A percentile compares a stretch with the other conserved stretches of the same genome.
Conservation (phyloP, 768 basidiomycete genomes). For the Mycena leptocephala region DNA sequence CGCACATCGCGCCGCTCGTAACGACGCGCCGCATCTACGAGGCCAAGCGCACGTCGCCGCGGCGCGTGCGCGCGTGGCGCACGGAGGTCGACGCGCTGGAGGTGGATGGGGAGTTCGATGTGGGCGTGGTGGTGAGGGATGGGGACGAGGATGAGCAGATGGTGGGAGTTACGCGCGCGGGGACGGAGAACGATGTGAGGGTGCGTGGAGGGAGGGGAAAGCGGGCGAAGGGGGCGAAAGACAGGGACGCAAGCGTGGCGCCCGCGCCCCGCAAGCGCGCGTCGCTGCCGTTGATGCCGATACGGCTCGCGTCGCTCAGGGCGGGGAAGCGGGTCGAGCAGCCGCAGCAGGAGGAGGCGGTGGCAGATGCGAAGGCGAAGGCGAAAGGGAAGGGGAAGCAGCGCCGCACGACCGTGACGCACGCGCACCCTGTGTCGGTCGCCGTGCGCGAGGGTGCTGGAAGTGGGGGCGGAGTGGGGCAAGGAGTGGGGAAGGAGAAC, state of each 20-base stretch:
- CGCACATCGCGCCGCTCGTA: slow-evolving; percentile 15
- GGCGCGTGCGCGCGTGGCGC: slow-evolving; percentile 15
- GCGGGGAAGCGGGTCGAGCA: not conserved
- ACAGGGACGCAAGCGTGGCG: not conserved
- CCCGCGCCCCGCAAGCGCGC: slow-evolving; percentile 7
- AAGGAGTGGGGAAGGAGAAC: not conserved
- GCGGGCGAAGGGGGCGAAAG: not conserved
- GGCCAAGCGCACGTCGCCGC: slow-evolving; percentile 26
- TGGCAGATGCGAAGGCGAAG: not conserved
- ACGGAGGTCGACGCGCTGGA: slow-evolving; percentile 29
- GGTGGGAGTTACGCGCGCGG: slow-evolving; percentile 3
- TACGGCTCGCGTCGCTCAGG: not conserved
- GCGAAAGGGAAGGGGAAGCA: not conserved
- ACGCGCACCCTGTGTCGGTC: slow-evolving; percentile 29
- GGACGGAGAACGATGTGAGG: slow-evolving; percentile 5
- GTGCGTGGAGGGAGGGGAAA: not conserved
- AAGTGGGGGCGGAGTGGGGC: not conserved
- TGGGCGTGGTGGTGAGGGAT: not conserved
- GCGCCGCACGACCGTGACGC: slow-evolving; percentile 33
- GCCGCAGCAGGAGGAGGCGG: not conserved
- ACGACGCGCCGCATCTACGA: slow-evolving; percentile 37
- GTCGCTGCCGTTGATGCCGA: slow-evolving; percentile 19
- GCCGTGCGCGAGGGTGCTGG: not conserved
- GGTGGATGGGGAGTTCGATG: not conserved
- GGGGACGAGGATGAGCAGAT: not conserved